These are phyloP conservation scores for Penicillium sumatraense DNA, from an alignment of 2,329 filamentous ascomycete species.

Conservation along the genomic window DNA sequence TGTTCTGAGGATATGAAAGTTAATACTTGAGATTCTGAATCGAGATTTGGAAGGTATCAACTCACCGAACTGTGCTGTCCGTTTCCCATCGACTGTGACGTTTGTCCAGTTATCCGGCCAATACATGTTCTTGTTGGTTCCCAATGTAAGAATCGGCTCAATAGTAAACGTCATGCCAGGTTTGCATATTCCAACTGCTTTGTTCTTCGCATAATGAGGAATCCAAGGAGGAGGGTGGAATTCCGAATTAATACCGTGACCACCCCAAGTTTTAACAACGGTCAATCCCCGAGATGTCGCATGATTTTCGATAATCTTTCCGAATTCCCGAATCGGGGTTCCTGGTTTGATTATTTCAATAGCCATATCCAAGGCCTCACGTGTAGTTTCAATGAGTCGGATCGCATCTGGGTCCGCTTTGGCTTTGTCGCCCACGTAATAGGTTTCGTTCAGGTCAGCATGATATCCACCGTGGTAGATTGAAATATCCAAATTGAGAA, in stretches of 20 bases:
- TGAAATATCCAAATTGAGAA: constrained; percentile 90
- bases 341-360: constrained; percentile 89
- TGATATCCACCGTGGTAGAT: constrained; percentile 91
- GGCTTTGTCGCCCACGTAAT: constrained; percentile 86
- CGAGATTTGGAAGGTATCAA: not conserved
- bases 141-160: constrained; percentile 90
- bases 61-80: constrained; percentile 79
- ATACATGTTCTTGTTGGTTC: constrained; percentile 81
- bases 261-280: constrained; percentile 88
- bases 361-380: constrained; percentile 79
- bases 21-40: constrained; percentile 8
- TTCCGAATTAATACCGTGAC: constrained; percentile 84
- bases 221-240: constrained; percentile 92
- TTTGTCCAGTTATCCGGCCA: constrained; percentile 98
- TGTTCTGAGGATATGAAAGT: constrained; percentile 57
- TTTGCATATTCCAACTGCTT: constrained; percentile 86
- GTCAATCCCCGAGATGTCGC: constrained; percentile 78
- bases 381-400: constrained; percentile 80
- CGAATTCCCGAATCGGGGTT: constrained; percentile 82
- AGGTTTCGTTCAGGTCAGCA: constrained; percentile 92
- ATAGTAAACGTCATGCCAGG: constrained; percentile 96
- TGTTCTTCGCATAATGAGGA: constrained; percentile 94
- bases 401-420: constrained; percentile 79
- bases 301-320: constrained; percentile 87
- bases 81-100: constrained; percentile 81